A percentile compares a stretch with the other conserved stretches of the same genome.
phyloP scores from a whole-genome alignment of 495 filamentous ascomycete species.

The Geopyxis carbonaria region DNA sequence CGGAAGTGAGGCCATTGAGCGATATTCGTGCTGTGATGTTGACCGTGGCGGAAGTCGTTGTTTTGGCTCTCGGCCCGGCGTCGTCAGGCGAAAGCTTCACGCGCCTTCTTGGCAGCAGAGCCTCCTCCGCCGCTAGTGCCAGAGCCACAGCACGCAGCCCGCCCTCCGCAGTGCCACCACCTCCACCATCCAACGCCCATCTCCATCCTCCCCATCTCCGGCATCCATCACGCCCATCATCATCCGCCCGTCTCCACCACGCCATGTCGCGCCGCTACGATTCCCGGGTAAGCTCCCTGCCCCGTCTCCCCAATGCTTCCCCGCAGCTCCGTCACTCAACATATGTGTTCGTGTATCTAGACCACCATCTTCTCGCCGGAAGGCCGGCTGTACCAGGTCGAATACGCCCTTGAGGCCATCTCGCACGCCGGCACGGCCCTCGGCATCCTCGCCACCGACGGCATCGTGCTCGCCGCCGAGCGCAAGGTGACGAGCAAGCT shows the following conservation, averaged over 20 bases:
- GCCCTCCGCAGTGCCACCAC: slow-evolving; percentile 2
- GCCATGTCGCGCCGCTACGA: slow-evolving; percentile 96
- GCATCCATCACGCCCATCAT: background rate
- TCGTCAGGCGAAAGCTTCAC: background rate
- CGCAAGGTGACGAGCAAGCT: slow-evolving; percentile 98
- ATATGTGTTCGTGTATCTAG: too few species aligned
- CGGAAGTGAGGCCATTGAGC: slow-evolving; percentile 5
- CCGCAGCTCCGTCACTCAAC: slow-evolving; percentile 3
- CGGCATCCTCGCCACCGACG: slow-evolving; percentile 91
- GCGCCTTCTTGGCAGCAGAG: background rate
- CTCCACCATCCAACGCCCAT: slow-evolving; percentile 9
- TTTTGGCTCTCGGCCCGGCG: background rate
- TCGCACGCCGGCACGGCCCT: slow-evolving; percentile 95
- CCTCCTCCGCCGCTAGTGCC: background rate
- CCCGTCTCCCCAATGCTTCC: slow-evolving; percentile 11
- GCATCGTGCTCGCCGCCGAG: slow-evolving; percentile 96
- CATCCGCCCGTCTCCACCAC: slow-evolving; percentile 5
- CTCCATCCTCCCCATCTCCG: slow-evolving; percentile 8
- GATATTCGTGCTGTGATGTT: background rate
- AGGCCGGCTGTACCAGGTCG: slow-evolving; percentile 94
- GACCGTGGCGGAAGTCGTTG: background rate
- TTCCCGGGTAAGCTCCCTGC: slow-evolving; percentile 50
- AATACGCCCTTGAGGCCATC: slow-evolving; percentile 97
- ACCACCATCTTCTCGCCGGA: slow-evolving; percentile 99
- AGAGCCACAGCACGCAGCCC: background rate